Percentiles rank a stretch among this genome's conserved stretches.
phyloP scores from a whole-genome alignment of 148 eudicot genomes.

The Hydrangea macrophylla region DNA sequence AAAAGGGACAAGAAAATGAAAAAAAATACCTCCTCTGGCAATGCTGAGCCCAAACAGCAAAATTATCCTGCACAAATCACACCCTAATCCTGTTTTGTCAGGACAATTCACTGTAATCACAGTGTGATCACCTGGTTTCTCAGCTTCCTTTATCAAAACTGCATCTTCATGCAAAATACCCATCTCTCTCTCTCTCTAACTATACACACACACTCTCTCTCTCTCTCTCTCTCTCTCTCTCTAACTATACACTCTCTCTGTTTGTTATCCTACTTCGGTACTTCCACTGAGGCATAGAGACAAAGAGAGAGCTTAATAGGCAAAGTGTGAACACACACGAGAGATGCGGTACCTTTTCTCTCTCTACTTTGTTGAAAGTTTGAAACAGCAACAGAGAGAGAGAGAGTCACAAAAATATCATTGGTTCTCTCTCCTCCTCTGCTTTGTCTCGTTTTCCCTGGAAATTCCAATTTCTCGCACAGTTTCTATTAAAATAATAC shows the following conservation, averaged over 20 bases:
- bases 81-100: slow-evolving; percentile 28
- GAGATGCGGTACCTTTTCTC: not conserved
- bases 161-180: slow-evolving; percentile 24
- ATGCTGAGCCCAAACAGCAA: slow-evolving; percentile 31
- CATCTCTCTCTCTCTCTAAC: slow-evolving; percentile 14
- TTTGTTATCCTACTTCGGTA: not conserved
- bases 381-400: not conserved
- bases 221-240: slow-evolving; percentile 8
- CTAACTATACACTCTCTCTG: not conserved
- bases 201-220: not conserved
- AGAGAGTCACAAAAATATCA: slow-evolving; percentile 8
- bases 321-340: not conserved
- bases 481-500: too few species aligned
- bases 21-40: slow-evolving; percentile 26
- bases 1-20: not conserved
- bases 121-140: slow-evolving; percentile 20
- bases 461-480: too few species aligned
- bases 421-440: not conserved
- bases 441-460: not conserved
- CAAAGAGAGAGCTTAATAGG: not conserved
- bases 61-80: slow-evolving; percentile 28
- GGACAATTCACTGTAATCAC: slow-evolving; percentile 30
- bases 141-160: slow-evolving; percentile 24
- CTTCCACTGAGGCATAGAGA: not conserved
- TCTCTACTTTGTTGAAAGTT: not conserved